Percentiles rank a stretch among this genome's conserved stretches.
Conservation (phyloP, 2,329 filamentous ascomycete genomes). For the Chaetomium sp. region DNA sequence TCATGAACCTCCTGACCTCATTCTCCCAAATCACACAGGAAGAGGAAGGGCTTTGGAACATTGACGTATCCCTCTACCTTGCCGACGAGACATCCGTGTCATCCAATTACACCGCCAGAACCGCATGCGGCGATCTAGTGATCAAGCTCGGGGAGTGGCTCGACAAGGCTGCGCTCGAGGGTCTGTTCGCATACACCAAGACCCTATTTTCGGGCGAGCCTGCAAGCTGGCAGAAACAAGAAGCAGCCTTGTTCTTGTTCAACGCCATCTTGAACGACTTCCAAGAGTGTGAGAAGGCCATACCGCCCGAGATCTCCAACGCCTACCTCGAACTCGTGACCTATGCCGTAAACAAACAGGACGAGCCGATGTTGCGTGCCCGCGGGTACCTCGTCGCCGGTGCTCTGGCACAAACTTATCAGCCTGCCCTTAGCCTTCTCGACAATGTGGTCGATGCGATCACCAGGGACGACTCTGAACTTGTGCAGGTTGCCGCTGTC, state of each 20-base stretch:
- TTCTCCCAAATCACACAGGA: constrained; percentile 91
- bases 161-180: constrained; percentile 72
- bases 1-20: constrained; percentile 80
- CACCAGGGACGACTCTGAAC: constrained; percentile 73
- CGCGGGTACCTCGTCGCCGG: constrained; percentile 87
- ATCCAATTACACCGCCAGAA: constrained; percentile 92
- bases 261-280: constrained; percentile 85
- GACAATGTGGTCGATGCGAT: constrained; percentile 76
- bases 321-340: constrained; percentile 81
- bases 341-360: constrained; percentile 68
- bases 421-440: constrained; percentile 66
- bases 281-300: constrained; percentile 70
- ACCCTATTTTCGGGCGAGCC: constrained; percentile 65
- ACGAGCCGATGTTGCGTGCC: constrained; percentile 78
- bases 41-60: constrained; percentile 94
- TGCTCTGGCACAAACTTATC: constrained; percentile 69
- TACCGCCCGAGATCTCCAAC: constrained; percentile 69
- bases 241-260: constrained; percentile 81
- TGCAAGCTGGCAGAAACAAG: constrained; percentile 64
- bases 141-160: constrained; percentile 95
- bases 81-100: constrained; percentile 94
- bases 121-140: constrained; percentile 86
- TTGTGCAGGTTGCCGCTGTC: constrained; percentile 90
- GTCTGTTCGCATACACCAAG: constrained; percentile 75
- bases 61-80: constrained; percentile 92